Evolutionary conservation across 2,329 filamentous ascomycete species (phyloP), one percentile per base, ranked within the genome.

Genomic region (Domatiomyces catenatus): DNA sequence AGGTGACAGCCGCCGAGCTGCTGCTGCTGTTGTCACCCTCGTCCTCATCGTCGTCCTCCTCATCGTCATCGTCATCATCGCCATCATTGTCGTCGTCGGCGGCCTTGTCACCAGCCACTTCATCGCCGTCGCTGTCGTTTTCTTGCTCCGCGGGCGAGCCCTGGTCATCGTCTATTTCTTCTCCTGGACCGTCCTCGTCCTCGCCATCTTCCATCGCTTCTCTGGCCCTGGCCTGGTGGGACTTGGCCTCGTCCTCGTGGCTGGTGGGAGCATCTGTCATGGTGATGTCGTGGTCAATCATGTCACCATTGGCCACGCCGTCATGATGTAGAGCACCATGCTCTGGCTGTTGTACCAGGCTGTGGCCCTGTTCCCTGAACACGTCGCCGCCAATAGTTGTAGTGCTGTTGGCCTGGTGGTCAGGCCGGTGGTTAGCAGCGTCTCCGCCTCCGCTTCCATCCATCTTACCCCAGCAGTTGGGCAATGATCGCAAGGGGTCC

Each of bases 91-190:
- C 63, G n/a, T 65, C 70, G 54, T 70, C 73, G 7, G 63, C 59
- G 5, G 61, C 61, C 5, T 60, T 59, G 8, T 64, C 62, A 24
- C 62, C 66, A 51, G 67, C 66, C 18, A 61, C 60, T 49, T 68
- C 64, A 10, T 62, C 60, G 4, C 71, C 73, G 6, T 71, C 69
- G 26, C 71, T 70, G 2, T 69, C 72, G 44, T 66, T 69, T 17
- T 59, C 54, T 10, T 67, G 55, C 32, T 58, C 54, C 15, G 67
- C 55, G 18, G 47, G 22, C 22, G 55, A 56, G 8, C 47, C 47
- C 18, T 50, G 46, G n/a, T 46, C 48, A 36, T 36, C 36, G 7
- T 46, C 32, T 39, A 15, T 12, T 39, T 39, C 32, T 39, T 39
- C 32, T 39, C 32, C 32, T 39, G 32, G 32, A 1, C 32, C 32